A percentile compares a stretch with the other conserved stretches of the same genome.
phyloP scores from a whole-genome alignment of 2,329 filamentous ascomycete species.

The Fusarium lateritium region DNA sequence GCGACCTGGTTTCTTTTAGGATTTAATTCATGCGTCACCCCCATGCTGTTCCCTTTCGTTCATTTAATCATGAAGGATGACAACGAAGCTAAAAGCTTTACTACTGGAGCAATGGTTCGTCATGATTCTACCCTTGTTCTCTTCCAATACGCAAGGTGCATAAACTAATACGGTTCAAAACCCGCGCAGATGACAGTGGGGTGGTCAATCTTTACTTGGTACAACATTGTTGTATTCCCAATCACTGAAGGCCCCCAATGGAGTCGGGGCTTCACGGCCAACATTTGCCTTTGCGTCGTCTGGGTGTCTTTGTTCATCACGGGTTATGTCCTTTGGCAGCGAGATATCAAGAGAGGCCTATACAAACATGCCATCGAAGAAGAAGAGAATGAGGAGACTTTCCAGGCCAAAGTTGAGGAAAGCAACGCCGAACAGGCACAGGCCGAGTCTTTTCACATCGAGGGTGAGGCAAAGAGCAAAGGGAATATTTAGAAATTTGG shows the following conservation, averaged over 20 bases:
- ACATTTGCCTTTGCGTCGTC: constrained; percentile 42
- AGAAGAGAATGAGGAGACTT: constrained; percentile 42
- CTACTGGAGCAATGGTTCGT: constrained; percentile 46
- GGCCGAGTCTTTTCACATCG: too few relatives aligned
- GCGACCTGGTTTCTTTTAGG: constrained; percentile 37
- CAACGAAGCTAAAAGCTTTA: constrained; percentile 44
- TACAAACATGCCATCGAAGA: constrained; percentile 40
- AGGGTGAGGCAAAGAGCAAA: too few relatives aligned
- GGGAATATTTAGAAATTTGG: too few relatives aligned
- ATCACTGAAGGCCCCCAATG: constrained; percentile 37
- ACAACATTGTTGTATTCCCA: constrained; percentile 43
- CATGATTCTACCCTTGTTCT: neutral
- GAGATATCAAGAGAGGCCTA: constrained; percentile 47
- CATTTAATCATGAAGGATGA: constrained; percentile 46
- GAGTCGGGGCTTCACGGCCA: constrained; percentile 46
- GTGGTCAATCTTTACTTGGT: constrained; percentile 46
- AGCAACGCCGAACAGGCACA: too few relatives aligned
- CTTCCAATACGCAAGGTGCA: neutral
- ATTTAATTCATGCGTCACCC: constrained; percentile 41
- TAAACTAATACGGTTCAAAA: too few relatives aligned
- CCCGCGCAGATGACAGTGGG: constrained; percentile 49
- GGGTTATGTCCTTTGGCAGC: constrained; percentile 51
- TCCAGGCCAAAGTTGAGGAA: too few relatives aligned
- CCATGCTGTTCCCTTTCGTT: constrained; percentile 46
- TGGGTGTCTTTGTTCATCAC: constrained; percentile 51